Base-by-base conservation (phyloP, 164 flowering plant species). In the Buxus sempervirens region DNA sequence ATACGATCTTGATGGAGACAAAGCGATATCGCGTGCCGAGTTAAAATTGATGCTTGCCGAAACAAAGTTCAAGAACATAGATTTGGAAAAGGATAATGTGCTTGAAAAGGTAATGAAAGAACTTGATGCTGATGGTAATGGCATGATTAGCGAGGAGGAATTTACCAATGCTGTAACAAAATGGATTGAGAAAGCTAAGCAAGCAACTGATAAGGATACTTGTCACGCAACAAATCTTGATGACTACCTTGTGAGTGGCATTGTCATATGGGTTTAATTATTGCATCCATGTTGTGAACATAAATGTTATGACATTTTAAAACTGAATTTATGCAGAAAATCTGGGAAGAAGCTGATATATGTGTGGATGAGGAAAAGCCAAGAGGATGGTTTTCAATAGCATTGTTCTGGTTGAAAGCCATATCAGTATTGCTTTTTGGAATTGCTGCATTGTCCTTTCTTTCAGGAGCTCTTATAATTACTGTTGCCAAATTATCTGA, bases 381-480 rank as follows among this genome's bases (percentile, higher is more conserved):
- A 5, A n/a, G 24, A 38, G 63, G 27, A 22, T 9, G 21, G 32
- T 51, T 22, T 48, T 54, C 9, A 56, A 21, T 25, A 21, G 10
- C 21, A 1, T 27, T 51, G 63, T 26, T 51, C 26, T 73, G 21
- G 32, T 15, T 73, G 20, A 58, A 63, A 67, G 71, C 75, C 23
- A 45, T 48, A 27, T 54, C 48, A 14, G 15, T 67, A 9, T 32
- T 73, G 42, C 4, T 62, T 9, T 19, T 73, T 18, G 86, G 86
- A 62, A 66, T 55, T 16, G 42, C 45, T 18, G 57, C 77, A 27
- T 21, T 73, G 25, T 54, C 72, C 0, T 21, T 72, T 26, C 59
- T 81, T n/a, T 82, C 81, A 20, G 79, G 69, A 8, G 81, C 86
- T n/a, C 78, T 83, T 9, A 65, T 77, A 48, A 51, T 71, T 6